Evolutionary conservation across 331 rosid species (phyloP).

Genomic region (Quercus phellos): DNA sequence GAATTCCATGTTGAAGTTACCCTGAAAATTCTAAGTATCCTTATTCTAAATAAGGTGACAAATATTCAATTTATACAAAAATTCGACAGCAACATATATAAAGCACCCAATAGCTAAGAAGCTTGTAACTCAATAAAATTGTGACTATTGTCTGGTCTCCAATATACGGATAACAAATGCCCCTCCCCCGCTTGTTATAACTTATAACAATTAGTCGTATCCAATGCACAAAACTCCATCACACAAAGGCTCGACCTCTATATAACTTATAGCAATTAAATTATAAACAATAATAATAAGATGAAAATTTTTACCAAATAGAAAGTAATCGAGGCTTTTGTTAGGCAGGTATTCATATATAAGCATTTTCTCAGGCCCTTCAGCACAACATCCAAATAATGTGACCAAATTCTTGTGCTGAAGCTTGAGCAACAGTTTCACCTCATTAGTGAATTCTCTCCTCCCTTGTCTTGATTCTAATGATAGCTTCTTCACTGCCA

Average conservation of each 20-base stretch:
- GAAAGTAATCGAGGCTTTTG: slow-evolving; percentile 79
- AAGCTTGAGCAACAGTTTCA: slow-evolving; percentile 59
- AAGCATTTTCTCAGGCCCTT: slow-evolving; percentile 95
- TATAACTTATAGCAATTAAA: too few species aligned
- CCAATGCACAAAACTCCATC: too few species aligned
- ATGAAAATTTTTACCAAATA: slow-evolving; percentile 45
- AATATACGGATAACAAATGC: too few species aligned
- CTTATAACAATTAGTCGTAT: too few species aligned
- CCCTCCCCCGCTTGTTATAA: too few species aligned
- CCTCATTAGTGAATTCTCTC: slow-evolving; percentile 82
- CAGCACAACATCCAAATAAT: slow-evolving; percentile 76
- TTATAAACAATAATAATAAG: neutral
- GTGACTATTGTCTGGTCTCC: too few species aligned
- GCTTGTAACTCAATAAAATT: too few species aligned
- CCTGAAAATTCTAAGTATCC: too few species aligned
- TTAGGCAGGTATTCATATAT: slow-evolving; percentile 84
- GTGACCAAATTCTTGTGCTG: slow-evolving; percentile 83
- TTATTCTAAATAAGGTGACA: neutral
- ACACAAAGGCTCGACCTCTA: too few species aligned
- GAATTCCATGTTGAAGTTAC: too few species aligned
- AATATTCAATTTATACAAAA: slow-evolving; percentile 3
- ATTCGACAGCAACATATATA: neutral
- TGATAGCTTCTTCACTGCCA: slow-evolving; percentile 83
- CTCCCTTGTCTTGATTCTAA: slow-evolving; percentile 70
- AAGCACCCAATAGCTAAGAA: neutral